A percentile compares a stretch with the other conserved stretches of the same genome.
These are phyloP conservation scores for Psilocybe mexicana DNA, from an alignment of 1,284 basidiomycete species.

Conservation along the genomic window DNA sequence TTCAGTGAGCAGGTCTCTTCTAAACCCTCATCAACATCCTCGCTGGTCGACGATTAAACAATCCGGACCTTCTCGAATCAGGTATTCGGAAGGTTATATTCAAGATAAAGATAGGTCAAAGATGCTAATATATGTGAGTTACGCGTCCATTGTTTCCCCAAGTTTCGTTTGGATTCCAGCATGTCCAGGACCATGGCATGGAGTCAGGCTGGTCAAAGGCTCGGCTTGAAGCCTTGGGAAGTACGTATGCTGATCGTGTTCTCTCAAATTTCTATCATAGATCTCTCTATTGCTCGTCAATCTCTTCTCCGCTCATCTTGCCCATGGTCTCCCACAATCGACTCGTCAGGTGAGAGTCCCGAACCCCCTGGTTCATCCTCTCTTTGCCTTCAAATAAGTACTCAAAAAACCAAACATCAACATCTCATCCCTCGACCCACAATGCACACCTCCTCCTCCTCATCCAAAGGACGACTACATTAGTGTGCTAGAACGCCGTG, in stretches of 20 bases:
- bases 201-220: no score
- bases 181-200: background rate
- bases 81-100: conserved; percentile 15
- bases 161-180: background rate
- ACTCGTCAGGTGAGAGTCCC: background rate
- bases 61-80: conserved; percentile 17
- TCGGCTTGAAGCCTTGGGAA: no score
- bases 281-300: background rate
- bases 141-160: conserved; percentile 7
- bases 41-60: conserved; percentile 5
- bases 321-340: background rate
- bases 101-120: conserved; percentile 1
- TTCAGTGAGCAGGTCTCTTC: conserved; percentile 20
- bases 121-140: conserved; percentile 9
- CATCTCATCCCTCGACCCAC: no score
- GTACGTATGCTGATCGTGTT: no score
- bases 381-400: background rate
- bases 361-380: background rate
- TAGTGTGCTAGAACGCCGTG: conserved; percentile 4
- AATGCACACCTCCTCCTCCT: no score
- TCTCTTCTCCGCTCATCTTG: background rate
- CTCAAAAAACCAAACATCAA: no score
- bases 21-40: conserved; percentile 16
- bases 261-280: background rate
- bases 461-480: background rate